Evolutionary conservation across 2,329 filamentous ascomycete genomes (phyloP).

Genomic region (Pestalotiopsis sp.): DNA sequence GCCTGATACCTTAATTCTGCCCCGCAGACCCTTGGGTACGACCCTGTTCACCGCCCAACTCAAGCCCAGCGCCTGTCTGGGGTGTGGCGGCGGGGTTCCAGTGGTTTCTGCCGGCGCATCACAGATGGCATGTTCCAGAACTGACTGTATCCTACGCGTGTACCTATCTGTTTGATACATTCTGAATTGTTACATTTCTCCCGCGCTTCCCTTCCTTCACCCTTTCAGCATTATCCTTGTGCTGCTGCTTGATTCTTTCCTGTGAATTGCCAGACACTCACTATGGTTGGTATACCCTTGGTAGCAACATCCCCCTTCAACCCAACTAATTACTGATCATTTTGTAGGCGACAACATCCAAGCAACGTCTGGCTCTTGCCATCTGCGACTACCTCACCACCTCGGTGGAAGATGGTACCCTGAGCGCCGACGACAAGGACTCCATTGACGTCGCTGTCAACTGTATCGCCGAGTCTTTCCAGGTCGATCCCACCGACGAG

Average conservation of each 20-base stretch:
- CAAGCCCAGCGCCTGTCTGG: too few species aligned
- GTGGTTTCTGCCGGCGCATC: background rate
- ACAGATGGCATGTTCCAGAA: background rate
- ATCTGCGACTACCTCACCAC: constrained; percentile 93
- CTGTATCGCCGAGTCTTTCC: constrained; percentile 94
- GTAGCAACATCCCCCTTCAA: background rate
- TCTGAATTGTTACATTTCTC: background rate
- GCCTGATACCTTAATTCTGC: too few species aligned
- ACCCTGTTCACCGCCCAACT: too few species aligned
- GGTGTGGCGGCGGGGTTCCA: background rate
- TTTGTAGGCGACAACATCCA: constrained; percentile 49
- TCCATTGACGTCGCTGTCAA: constrained; percentile 92
- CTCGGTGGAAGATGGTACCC: constrained; percentile 84
- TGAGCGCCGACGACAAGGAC: constrained; percentile 86
- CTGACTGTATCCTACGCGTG: background rate
- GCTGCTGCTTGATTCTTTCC: background rate
- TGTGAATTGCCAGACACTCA: background rate
- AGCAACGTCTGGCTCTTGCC: constrained; percentile 91
- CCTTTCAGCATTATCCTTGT: background rate
- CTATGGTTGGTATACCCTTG: background rate
- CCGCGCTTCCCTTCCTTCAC: background rate
- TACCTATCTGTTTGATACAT: background rate
- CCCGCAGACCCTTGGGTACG: too few species aligned
- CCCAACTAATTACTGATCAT: background rate
- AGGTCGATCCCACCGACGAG: constrained; percentile 82